Base-by-base conservation (phyloP, 2,329 filamentous ascomycete species). In the Pseudocercospora musae region DNA sequence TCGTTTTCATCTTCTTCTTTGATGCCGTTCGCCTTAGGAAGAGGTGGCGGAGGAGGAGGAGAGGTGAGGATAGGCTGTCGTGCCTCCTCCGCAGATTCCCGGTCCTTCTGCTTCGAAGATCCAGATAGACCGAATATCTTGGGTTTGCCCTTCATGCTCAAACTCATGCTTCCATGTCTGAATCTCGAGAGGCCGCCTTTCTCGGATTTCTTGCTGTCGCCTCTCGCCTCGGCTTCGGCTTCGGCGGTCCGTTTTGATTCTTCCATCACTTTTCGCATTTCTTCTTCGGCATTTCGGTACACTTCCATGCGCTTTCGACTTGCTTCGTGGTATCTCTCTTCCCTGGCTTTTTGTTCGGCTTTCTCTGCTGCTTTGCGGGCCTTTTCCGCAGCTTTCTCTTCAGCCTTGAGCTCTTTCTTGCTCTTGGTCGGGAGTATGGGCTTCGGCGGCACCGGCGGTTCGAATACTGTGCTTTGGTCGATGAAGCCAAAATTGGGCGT, bases 101-200 rank as follows among this genome's bases (percentile, higher is more conserved):
- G 67, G 44, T 72, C 72, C 18, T 59, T 60, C 29, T 72, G 71
- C 63, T 73, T 48, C 15, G 40, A 10, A 13, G 49, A 52, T 29
- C 49, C 49, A 20, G 49, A 31, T 3, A 29, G 29, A 3, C 52
- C 52, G 69, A 82, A 80, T 15, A 60, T 49, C 29, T 59, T 59
- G 23, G 44, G 46, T 10, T 54, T 61, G 20, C 20, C 53, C 76
- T 89, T 91, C 66, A 88, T 86, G 54, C 90, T 85, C 79, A 96
- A 84, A 66, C 90, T 92, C 79, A 91, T 94, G 75, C 88, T 91
- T 9, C 86, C 86, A 10, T 66, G 68, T 68, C 87, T 85, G 66
- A 90, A 87, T 49, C 90, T 83, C 70, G 85, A 86, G 46, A 95
- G 78, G 29, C 80, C 76, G 7, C 79, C 66, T n/a, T 59, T 58